These are phyloP conservation scores for Glutinoglossum americanum DNA, from an alignment of 495 filamentous ascomycete species.

Conservation along the genomic window DNA sequence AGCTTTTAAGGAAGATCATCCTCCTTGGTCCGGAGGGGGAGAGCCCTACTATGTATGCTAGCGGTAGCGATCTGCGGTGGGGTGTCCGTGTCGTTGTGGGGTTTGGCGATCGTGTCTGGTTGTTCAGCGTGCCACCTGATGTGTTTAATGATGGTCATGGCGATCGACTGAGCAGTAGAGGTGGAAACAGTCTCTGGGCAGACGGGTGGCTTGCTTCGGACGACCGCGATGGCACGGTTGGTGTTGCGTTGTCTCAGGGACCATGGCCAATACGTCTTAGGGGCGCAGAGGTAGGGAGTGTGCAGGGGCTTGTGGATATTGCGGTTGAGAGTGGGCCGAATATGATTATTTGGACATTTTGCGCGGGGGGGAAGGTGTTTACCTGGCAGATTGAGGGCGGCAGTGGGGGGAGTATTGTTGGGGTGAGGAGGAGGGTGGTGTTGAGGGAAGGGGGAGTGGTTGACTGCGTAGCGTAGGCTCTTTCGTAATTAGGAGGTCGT, in stretches of 20 bases:
- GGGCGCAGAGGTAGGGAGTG: not conserved
- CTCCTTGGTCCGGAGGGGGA: conserved; percentile 18
- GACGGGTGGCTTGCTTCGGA: not conserved
- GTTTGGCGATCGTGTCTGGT: conserved; percentile 29
- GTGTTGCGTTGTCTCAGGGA: not conserved
- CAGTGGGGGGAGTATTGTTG: not conserved
- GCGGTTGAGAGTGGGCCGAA: not conserved
- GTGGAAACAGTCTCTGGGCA: not conserved
- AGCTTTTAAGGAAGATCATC: conserved; percentile 25
- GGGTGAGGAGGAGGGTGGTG: not conserved
- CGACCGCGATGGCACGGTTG: not conserved
- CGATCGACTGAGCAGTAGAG: not conserved
- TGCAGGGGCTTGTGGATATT: not conserved
- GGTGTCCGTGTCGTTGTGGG: conserved; percentile 41
- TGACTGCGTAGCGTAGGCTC: not conserved
- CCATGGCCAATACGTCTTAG: not conserved
- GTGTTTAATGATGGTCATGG: conserved; percentile 8
- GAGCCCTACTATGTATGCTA: conserved; percentile 30
- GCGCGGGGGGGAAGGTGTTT: not conserved
- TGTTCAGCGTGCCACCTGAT: conserved; percentile 45
- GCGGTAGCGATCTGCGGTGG: conserved; percentile 34
- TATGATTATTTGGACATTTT: not conserved
- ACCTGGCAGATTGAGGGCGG: not conserved
- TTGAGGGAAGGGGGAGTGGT: not conserved
- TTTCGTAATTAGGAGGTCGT: no score